Evolutionary conservation across 169 alveolate species (phyloP), one percentile per base, ranked within the genome.

Genomic region (Plasmodium inui): DNA sequence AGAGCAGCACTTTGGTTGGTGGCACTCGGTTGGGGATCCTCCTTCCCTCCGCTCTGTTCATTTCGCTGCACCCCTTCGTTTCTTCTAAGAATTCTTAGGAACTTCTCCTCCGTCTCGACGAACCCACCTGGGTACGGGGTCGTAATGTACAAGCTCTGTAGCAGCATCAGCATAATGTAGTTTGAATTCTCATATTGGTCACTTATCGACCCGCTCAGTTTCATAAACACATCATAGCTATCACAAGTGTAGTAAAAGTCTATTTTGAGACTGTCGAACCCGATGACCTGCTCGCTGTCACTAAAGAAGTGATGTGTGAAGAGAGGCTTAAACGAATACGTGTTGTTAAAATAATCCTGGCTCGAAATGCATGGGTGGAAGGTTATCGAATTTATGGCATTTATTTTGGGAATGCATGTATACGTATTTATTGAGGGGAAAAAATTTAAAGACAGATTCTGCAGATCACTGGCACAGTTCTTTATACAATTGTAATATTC

Each of bases 241-340:
- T 88, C 94, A 44, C 94, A 88, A 17, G 94, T 88, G 72, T 88
- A 88, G 30, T 88, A 88, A 53, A 88, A 88, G 10, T 88, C 94
- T 10, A 88, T 88, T 32, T 88, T 78, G 34, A 88, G 22, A 10
- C 50, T 39, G 22, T 88, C 94, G 67, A 88, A 88, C 10, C 94
- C 94, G 39, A 88, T 79, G 10, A 95, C 97, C 88, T 82, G 95
- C 88, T 71, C 93, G 55, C 83, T 81, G 32, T 76, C 95, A 72
- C 84, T 81, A 67, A 95, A 95, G 78, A 95, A 95, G 61, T 95
- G 97, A 34, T 95, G 97, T 6, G 95, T 93, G 91, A 89, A 95
- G 74, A 90, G 61, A 1, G 97, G 97, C 89, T 83, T 90, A 67
- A 74, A 95, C 0, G 95, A 76, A 32, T 92, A 55, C 30, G 95